These are phyloP conservation scores for Pezicula neosporulosa DNA, from an alignment of 2,329 filamentous ascomycete genomes.

Conservation along the genomic window DNA sequence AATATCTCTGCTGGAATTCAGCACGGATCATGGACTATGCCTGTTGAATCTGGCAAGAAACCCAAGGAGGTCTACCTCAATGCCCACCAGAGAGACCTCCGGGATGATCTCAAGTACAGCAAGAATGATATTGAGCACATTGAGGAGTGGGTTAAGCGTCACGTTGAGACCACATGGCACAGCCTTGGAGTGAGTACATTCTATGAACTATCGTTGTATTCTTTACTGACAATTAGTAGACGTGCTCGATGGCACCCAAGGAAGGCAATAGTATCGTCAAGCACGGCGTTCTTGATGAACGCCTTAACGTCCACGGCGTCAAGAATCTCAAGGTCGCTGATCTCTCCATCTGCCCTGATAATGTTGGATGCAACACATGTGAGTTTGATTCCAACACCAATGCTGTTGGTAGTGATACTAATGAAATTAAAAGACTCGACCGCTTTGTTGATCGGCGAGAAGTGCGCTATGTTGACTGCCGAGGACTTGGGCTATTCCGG, in stretches of 20 bases:
- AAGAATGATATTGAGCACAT: slow-evolving; percentile 49
- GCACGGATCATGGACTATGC: slow-evolving; percentile 69
- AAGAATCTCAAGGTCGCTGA: slow-evolving; percentile 76
- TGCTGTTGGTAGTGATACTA: slow-evolving; percentile 7
- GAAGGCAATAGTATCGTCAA: slow-evolving; percentile 79
- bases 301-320: slow-evolving; percentile 74
- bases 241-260: slow-evolving; percentile 73
- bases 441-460: slow-evolving; percentile 73
- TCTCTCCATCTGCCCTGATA: slow-evolving; percentile 73
- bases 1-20: slow-evolving; percentile 70
- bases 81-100: slow-evolving; percentile 57
- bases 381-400: slow-evolving; percentile 6
- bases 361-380: slow-evolving; percentile 67
- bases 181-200: slow-evolving; percentile 43
- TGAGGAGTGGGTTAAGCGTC: slow-evolving; percentile 57
- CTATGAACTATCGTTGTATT: neutral
- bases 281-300: slow-evolving; percentile 74
- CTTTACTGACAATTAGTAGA: slow-evolving; percentile 32
- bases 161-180: slow-evolving; percentile 77
- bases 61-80: slow-evolving; percentile 48
- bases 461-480: slow-evolving; percentile 64
- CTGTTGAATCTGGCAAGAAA: slow-evolving; percentile 50
- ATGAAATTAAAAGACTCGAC: slow-evolving; percentile 53
- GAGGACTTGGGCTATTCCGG: slow-evolving; percentile 76
- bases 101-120: slow-evolving; percentile 64